These are phyloP conservation scores for Aureobasidium musti DNA, from an alignment of 2,329 filamentous ascomycete species.

Conservation along the genomic window DNA sequence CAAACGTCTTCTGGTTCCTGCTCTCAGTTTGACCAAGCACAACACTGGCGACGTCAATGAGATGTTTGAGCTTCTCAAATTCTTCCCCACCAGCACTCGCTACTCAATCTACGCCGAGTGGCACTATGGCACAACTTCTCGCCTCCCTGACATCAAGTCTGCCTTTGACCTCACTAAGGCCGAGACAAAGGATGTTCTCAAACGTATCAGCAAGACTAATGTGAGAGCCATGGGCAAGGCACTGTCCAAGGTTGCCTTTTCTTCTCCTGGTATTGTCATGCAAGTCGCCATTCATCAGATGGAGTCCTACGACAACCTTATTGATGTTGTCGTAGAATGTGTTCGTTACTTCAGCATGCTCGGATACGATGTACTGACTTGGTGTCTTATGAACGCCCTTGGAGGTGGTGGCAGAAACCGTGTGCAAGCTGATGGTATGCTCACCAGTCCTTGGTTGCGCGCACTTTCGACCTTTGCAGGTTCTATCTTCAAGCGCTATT, in stretches of 20 bases:
- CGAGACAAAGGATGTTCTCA: slow-evolving; percentile 83
- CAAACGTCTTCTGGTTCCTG: slow-evolving; percentile 80
- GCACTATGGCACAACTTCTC: slow-evolving; percentile 77
- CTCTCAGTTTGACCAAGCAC: slow-evolving; percentile 79
- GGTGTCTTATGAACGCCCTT: slow-evolving; percentile 79
- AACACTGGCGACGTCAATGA: slow-evolving; percentile 85
- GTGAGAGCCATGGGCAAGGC: slow-evolving; percentile 81
- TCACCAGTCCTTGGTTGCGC: slow-evolving; percentile 90
- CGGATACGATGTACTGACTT: slow-evolving; percentile 89
- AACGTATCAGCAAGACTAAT: slow-evolving; percentile 86
- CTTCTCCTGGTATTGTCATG: slow-evolving; percentile 89
- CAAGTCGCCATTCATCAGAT: slow-evolving; percentile 85
- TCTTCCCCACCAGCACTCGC: slow-evolving; percentile 73
- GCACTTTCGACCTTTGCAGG: slow-evolving; percentile 89
- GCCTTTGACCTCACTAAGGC: slow-evolving; percentile 75
- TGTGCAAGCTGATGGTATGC: slow-evolving; percentile 65
- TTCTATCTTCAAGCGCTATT: slow-evolving; percentile 83
- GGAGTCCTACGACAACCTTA: slow-evolving; percentile 91
- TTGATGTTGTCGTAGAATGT: slow-evolving; percentile 91
- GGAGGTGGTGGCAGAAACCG: slow-evolving; percentile 59
- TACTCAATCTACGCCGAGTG: slow-evolving; percentile 94
- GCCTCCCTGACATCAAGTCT: slow-evolving; percentile 72
- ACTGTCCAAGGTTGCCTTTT: slow-evolving; percentile 87
- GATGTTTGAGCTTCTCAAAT: slow-evolving; percentile 78
- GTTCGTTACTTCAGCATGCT: slow-evolving; percentile 90